These are phyloP conservation scores for Sicyos edulis DNA, from an alignment of 306 rosid species.

Conservation along the genomic window DNA sequence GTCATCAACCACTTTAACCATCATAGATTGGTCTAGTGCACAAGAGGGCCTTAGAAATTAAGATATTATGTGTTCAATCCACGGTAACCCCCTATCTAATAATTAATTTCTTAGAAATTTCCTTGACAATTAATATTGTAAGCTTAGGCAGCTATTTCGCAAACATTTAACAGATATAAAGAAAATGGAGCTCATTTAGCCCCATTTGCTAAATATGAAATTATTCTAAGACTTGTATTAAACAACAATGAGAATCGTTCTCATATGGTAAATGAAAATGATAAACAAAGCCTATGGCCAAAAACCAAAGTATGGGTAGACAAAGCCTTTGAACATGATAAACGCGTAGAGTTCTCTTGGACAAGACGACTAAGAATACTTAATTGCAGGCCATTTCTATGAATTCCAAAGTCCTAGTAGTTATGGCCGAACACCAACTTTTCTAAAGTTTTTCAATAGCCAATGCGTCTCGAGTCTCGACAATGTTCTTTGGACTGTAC, in stretches of 20 bases:
- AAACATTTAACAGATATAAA: too few species aligned
- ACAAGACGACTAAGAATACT: neutral
- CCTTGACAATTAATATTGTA: too few species aligned
- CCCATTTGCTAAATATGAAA: neutral
- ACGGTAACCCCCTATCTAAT: too few species aligned
- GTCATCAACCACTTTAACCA: too few species aligned
- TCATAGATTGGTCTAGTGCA: too few species aligned
- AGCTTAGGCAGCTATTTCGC: too few species aligned
- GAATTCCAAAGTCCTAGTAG: neutral
- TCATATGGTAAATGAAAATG: neutral
- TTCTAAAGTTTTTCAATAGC: neutral
- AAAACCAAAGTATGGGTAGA: too few species aligned
- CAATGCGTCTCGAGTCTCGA: neutral
- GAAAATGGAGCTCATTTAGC: neutral
- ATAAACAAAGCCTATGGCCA: too few species aligned
- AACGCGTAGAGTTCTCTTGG: neutral
- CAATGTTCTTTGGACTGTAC: neutral
- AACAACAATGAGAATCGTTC: neutral
- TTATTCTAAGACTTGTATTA: neutral
- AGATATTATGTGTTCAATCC: too few species aligned
- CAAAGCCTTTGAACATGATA: neutral
- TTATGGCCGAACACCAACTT: neutral
- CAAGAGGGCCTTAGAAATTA: too few species aligned
- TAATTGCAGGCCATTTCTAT: neutral
- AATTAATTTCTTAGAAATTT: too few species aligned